These are phyloP conservation scores for Ogataea pini DNA, from an alignment of 805 yeast genomes.

Conservation along the genomic window DNA sequence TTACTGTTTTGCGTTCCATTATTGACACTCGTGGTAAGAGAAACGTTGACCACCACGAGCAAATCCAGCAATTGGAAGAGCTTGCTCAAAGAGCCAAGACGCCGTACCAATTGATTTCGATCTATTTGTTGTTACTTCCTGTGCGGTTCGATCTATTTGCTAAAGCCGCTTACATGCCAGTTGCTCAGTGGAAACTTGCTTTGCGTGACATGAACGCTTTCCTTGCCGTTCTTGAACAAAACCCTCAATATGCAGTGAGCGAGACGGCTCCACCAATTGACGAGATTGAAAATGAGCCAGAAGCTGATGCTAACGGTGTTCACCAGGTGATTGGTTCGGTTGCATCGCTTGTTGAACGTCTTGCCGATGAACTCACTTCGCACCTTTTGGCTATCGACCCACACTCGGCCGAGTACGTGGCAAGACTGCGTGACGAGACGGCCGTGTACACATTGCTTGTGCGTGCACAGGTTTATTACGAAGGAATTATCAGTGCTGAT, in stretches of 20 bases:
- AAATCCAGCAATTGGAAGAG: conserved; percentile 68
- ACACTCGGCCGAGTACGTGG: conserved; percentile 90
- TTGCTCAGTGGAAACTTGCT: conserved; percentile 76
- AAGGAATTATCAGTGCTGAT: conserved; percentile 52
- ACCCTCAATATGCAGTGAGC: conserved; percentile 63
- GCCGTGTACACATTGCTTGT: conserved; percentile 72
- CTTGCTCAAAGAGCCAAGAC: conserved; percentile 50
- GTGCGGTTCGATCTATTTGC: conserved; percentile 81
- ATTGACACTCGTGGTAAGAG: conserved; percentile 94
- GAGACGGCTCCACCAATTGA: conserved; percentile 73
- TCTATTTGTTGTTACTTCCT: conserved; percentile 81
- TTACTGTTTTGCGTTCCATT: conserved; percentile 70
- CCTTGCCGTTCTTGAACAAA: conserved; percentile 66
- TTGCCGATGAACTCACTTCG: conserved; percentile 90
- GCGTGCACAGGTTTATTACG: conserved; percentile 85
- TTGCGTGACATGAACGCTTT: conserved; percentile 61
- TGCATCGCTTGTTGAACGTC: conserved; percentile 83
- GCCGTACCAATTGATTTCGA: conserved; percentile 75
- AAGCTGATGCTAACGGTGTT: conserved; percentile 63
- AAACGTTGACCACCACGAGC: conserved; percentile 82
- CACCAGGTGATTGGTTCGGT: conserved; percentile 80
- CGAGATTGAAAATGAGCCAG: conserved; percentile 74
- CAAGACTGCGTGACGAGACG: conserved; percentile 85
- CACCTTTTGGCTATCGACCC: conserved; percentile 90
- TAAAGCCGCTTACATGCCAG: conserved; percentile 69